These are phyloP conservation scores for Boletus tomentosulus DNA, from an alignment of 768 basidiomycete species.

Conservation along the genomic window DNA sequence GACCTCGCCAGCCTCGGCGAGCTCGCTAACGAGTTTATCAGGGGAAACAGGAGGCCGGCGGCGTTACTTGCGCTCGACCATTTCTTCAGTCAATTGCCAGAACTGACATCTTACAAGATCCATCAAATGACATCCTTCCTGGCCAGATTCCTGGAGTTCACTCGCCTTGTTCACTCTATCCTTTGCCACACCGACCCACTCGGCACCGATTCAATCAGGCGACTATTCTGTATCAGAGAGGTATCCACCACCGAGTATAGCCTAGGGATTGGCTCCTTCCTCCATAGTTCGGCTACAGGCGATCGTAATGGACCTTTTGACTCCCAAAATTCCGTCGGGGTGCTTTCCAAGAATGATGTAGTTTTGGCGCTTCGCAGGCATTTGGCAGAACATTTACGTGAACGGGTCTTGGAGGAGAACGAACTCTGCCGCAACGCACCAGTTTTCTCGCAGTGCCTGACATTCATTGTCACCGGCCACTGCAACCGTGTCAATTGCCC, in stretches of 20 bases:
- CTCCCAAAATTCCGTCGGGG: constrained; percentile 9
- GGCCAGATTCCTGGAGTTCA: constrained; percentile 4
- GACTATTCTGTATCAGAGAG: constrained; percentile 21
- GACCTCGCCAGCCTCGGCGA: constrained; percentile 26
- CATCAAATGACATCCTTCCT: constrained; percentile 8
- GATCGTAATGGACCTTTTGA: not conserved
- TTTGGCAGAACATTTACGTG: constrained; percentile 28
- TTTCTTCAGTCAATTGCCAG: constrained; percentile 1
- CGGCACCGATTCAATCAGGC: constrained; percentile 18
- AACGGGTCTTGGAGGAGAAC: constrained; percentile 32
- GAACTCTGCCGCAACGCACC: constrained; percentile 25
- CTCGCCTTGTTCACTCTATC: constrained; percentile 3
- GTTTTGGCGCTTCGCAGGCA: constrained; percentile 18
- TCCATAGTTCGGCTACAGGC: not conserved
- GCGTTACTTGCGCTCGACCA: constrained; percentile 3
- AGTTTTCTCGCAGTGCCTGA: constrained; percentile 40
- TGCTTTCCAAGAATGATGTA: constrained; percentile 18
- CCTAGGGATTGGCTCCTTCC: constrained; percentile 7
- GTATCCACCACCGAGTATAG: constrained; percentile 6
- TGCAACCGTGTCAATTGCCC: constrained; percentile 37
- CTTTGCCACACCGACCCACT: constrained; percentile 8
- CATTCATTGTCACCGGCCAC: constrained; percentile 23
- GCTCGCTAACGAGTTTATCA: too few species aligned
- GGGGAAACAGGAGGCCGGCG: too few species aligned
- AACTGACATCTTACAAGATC: constrained; percentile 22